phyloP scores from a whole-genome alignment of 768 basidiomycete species.

The Rhizopogon vesiculosus region DNA sequence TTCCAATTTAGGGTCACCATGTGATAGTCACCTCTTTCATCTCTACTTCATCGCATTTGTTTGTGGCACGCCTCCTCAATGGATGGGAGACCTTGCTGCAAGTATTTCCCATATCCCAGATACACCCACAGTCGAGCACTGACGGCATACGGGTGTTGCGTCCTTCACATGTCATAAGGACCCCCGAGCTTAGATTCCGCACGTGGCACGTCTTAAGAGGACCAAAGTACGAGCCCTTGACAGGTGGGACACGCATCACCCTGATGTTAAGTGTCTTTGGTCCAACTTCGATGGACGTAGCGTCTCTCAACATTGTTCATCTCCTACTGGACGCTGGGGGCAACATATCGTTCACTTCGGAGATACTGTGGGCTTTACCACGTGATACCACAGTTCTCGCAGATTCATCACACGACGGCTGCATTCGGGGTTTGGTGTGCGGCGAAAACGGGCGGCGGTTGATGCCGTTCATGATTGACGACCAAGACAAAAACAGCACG shows the following conservation, averaged over 20 bases:
- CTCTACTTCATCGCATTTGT: constrained; percentile 1
- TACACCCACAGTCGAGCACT: not conserved
- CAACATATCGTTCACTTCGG: not conserved
- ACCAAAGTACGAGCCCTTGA: not conserved
- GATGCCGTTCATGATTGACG: constrained; percentile 1
- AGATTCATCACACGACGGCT: constrained; percentile 4
- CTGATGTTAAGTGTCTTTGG: not conserved
- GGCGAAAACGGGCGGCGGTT: not conserved
- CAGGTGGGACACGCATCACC: not conserved
- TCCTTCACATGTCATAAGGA: not conserved
- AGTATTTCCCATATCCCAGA: not conserved
- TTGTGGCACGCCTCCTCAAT: constrained; percentile 3
- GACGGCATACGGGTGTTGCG: not conserved
- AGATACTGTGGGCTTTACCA: not conserved
- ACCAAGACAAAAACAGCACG: not conserved
- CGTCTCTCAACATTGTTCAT: not conserved
- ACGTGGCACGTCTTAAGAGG: not conserved
- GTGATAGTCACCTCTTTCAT: not conserved
- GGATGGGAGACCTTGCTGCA: not conserved
- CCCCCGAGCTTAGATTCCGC: not conserved
- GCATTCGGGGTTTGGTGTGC: constrained; percentile 1
- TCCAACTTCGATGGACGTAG: not conserved
- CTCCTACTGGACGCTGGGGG: not conserved
- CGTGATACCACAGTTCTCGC: not conserved
- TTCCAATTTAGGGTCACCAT: not conserved